Evolutionary conservation across 2,329 filamentous ascomycete species (phyloP).

Genomic region (Colletotrichum brevisporum): DNA sequence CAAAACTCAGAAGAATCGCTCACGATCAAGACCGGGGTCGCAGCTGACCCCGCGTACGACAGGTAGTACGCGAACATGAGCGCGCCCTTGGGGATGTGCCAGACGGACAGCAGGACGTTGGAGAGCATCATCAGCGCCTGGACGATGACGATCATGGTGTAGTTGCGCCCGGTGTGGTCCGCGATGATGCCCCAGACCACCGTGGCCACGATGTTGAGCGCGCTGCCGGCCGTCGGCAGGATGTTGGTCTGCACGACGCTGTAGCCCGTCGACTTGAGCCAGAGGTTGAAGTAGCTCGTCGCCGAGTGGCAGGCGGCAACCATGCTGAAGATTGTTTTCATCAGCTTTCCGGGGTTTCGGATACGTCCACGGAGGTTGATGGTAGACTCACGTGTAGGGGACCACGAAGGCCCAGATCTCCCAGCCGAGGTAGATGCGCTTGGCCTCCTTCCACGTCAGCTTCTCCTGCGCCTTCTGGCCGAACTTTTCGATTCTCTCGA

Average conservation of each 20-base stretch:
- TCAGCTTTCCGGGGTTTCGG: neutral
- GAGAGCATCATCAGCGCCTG: constrained; percentile 40
- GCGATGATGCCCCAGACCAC: constrained; percentile 40
- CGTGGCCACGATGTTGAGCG: constrained; percentile 39
- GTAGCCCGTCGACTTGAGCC: constrained; percentile 58
- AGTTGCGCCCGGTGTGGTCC: constrained; percentile 43
- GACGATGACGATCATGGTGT: constrained; percentile 36
- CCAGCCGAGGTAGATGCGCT: constrained; percentile 40
- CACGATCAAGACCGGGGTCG: constrained; percentile 45
- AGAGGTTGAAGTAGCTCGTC: constrained; percentile 49
- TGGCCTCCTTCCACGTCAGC: constrained; percentile 36
- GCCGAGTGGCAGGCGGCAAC: constrained; percentile 34
- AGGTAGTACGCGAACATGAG: constrained; percentile 45
- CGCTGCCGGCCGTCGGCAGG: constrained; percentile 50
- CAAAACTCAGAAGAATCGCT: neutral
- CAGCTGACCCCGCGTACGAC: constrained; percentile 41
- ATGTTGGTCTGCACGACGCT: constrained; percentile 65
- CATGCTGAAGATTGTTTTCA: constrained; percentile 15
- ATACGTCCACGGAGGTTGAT: neutral
- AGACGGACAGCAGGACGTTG: constrained; percentile 44
- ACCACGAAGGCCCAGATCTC: constrained; percentile 42
- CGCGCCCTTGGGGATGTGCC: constrained; percentile 41
- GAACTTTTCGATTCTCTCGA: constrained; percentile 43
- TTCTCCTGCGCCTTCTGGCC: constrained; percentile 41
- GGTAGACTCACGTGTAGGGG: constrained; percentile 41